These are phyloP conservation scores for Escallonia herrerae DNA, from an alignment of 129 eudicot species.

Conservation along the genomic window DNA sequence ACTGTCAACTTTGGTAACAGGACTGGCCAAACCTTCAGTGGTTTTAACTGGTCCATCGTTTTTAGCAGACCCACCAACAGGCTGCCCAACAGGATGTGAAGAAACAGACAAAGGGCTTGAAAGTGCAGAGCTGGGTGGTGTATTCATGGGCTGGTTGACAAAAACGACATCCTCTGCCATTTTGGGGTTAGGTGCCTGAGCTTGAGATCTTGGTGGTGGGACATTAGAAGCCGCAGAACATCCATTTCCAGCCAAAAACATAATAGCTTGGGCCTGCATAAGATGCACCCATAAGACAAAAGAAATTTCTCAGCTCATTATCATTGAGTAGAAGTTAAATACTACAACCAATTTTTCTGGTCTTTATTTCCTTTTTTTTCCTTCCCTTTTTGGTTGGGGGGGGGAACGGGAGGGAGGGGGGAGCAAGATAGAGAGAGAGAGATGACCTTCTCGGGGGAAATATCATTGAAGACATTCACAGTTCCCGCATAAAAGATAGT, in stretches of 20 bases:
- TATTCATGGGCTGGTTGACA: slow-evolving; percentile 30
- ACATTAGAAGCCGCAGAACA: slow-evolving; percentile 17
- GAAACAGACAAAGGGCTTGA: slow-evolving; percentile 47
- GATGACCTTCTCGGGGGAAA: slow-evolving; percentile 72
- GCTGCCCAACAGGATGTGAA: slow-evolving; percentile 44
- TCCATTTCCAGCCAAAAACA: slow-evolving; percentile 53
- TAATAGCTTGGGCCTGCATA: slow-evolving; percentile 69
- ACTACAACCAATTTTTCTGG: too few species aligned
- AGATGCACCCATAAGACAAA: background rate
- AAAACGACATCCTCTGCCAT: slow-evolving; percentile 21
- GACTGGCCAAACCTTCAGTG: slow-evolving; percentile 9
- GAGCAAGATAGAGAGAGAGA: background rate
- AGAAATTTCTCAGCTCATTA: background rate
- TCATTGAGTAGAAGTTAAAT: background rate
- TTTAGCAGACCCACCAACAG: slow-evolving; percentile 16
- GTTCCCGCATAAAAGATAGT: slow-evolving; percentile 74
- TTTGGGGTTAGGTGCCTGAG: slow-evolving; percentile 28
- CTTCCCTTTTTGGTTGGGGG: background rate
- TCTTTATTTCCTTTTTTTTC: too few species aligned
- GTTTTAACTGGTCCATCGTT: slow-evolving; percentile 31
- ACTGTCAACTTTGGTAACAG: slow-evolving; percentile 19
- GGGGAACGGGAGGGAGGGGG: background rate
- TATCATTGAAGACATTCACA: slow-evolving; percentile 53
- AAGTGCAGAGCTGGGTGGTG: slow-evolving; percentile 33
- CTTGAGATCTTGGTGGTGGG: slow-evolving; percentile 31